Conservation (phyloP, 371 early-diverging fungal genomes). For the Agmasoma carcini region DNA sequence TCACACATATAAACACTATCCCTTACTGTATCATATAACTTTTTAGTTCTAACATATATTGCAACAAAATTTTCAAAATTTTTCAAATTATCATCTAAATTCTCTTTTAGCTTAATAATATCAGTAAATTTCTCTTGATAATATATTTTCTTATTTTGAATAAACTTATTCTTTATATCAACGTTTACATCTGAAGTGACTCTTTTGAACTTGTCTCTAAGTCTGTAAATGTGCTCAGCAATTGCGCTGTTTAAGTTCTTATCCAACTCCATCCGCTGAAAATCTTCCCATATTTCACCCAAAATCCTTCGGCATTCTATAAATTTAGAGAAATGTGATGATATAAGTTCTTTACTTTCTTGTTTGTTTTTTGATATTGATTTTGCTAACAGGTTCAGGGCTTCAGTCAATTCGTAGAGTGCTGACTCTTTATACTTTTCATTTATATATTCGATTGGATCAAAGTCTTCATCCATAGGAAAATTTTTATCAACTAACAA, state of each 20-base stretch:
- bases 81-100: constrained; percentile 10
- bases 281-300: constrained; percentile 38
- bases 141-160: constrained; percentile 12
- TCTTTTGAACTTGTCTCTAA: constrained; percentile 23
- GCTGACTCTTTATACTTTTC: constrained; percentile 31
- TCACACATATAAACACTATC: constrained; percentile 14
- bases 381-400: constrained; percentile 24
- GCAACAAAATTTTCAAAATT: constrained; percentile 41
- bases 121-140: constrained; percentile 17
- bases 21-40: constrained; percentile 16
- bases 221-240: constrained; percentile 16
- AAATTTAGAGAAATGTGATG: constrained; percentile 47
- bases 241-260: constrained; percentile 19
- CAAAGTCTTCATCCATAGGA: constrained; percentile 14
- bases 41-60: constrained; percentile 25
- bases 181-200: constrained; percentile 6
- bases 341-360: constrained; percentile 36
- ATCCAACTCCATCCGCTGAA: constrained; percentile 30
- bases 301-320: constrained; percentile 40
- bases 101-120: constrained; percentile 30
- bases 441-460: constrained; percentile 35
- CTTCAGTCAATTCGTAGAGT: constrained; percentile 35
- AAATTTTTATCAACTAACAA: no score
- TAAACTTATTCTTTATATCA: constrained; percentile 2
- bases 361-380: constrained; percentile 24